Percentiles rank a stretch among this genome's conserved stretches.
Conservation (phyloP, 179 eudicot genomes). For the Beta lomatogona region DNA sequence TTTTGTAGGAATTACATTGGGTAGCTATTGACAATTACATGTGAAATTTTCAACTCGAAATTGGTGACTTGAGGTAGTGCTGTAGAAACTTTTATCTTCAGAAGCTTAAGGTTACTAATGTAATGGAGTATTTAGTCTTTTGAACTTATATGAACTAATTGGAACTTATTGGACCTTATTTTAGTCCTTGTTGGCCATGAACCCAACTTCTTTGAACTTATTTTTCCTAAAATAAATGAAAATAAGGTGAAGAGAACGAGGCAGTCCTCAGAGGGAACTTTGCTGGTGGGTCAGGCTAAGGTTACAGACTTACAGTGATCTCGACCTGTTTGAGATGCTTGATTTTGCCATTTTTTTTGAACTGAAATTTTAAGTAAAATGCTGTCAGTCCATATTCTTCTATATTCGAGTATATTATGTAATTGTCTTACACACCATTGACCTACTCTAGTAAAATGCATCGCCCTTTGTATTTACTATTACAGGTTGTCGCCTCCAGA, state of each 20-base stretch:
- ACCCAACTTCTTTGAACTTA: no score
- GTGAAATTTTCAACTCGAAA: background rate
- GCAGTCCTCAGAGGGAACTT: background rate
- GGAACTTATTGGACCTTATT: no score
- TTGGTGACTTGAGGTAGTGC: background rate
- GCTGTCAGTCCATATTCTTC: background rate
- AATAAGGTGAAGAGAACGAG: no score
- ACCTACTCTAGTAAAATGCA: background rate
- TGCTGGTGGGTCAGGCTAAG: background rate
- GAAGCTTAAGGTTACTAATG: background rate
- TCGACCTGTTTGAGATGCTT: background rate
- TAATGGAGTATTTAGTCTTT: background rate
- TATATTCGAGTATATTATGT: background rate
- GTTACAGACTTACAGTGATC: background rate
- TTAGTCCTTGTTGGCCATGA: no score
- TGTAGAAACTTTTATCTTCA: background rate
- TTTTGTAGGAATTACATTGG: background rate
- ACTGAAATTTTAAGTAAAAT: background rate
- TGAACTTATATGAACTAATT: no score
- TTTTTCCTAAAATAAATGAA: no score
- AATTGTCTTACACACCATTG: background rate
- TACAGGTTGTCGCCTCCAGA: constrained; percentile 76
- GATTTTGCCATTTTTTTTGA: background rate
- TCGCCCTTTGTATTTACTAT: constrained; percentile 24
- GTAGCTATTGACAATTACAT: background rate